Percentiles rank a stretch among this genome's conserved stretches.
phyloP scores from a whole-genome alignment of 805 yeast genomes.

The Candida sithepensis region DNA sequence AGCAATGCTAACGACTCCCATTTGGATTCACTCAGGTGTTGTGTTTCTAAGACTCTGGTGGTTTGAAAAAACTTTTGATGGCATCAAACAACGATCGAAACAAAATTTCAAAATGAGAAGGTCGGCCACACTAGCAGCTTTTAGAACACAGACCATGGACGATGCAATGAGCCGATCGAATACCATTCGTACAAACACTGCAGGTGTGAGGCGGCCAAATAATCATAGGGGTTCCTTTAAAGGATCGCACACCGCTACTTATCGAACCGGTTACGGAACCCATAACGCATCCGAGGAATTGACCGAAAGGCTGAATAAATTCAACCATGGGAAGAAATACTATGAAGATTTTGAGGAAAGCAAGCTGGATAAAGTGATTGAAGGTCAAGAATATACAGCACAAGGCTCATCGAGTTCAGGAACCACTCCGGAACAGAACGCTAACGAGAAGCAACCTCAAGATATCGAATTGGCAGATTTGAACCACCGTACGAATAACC shows the following conservation, averaged over 20 bases:
- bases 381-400: constrained; percentile 10
- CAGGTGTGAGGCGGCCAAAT: constrained; percentile 5
- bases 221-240: no score
- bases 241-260: background rate
- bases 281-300: constrained; percentile 33
- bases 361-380: constrained; percentile 16
- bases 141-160: constrained; percentile 29
- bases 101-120: constrained; percentile 78
- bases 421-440: constrained; percentile 12
- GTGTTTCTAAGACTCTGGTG: constrained; percentile 79
- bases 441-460: constrained; percentile 4
- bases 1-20: constrained; percentile 75
- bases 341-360: constrained; percentile 8
- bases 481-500: constrained; percentile 1
- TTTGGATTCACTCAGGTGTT: constrained; percentile 77
- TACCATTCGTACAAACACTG: constrained; percentile 1
- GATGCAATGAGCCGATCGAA: constrained; percentile 6
- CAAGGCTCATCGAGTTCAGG: constrained; percentile 20
- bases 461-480: constrained; percentile 11
- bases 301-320: constrained; percentile 20
- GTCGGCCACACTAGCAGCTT: constrained; percentile 64
- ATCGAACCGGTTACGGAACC: constrained; percentile 17
- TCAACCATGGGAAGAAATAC: constrained; percentile 5
- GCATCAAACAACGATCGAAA: constrained; percentile 75
- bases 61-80: constrained; percentile 84